These are phyloP conservation scores for Pistacia integerrima DNA, from an alignment of 345 rosid species.

Conservation along the genomic window DNA sequence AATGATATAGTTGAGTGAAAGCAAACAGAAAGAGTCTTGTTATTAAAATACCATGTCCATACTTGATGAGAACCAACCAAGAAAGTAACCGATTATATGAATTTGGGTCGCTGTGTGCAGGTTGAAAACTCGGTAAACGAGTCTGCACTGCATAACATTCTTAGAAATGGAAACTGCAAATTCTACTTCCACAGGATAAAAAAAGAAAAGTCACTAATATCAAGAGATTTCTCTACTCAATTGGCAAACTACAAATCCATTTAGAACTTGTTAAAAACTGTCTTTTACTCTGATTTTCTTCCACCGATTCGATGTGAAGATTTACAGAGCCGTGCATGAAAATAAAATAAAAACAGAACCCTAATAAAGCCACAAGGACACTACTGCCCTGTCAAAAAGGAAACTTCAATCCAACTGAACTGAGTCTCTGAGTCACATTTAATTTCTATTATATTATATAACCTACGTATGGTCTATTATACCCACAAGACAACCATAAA, in stretches of 20 bases:
- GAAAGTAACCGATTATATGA: neutral
- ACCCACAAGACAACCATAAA: conserved; percentile 4
- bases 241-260: neutral
- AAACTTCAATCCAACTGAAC: conserved; percentile 1
- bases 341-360: neutral
- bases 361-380: conserved; percentile 2
- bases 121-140: neutral
- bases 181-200: no score
- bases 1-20: no score
- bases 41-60: neutral
- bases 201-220: no score
- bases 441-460: neutral
- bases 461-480: conserved; percentile 23
- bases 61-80: neutral
- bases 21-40: no score
- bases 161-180: no score
- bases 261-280: conserved; percentile 1
- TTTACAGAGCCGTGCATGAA: conserved; percentile 24
- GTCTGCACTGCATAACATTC: no score
- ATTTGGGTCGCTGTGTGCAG: neutral
- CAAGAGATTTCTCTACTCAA: neutral
- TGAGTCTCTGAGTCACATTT: neutral
- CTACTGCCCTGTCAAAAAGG: neutral
- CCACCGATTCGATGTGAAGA: conserved; percentile 14
- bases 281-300: conserved; percentile 21